phyloP scores from a whole-genome alignment of 768 basidiomycete species.

The Leccinum subgranulosum region DNA sequence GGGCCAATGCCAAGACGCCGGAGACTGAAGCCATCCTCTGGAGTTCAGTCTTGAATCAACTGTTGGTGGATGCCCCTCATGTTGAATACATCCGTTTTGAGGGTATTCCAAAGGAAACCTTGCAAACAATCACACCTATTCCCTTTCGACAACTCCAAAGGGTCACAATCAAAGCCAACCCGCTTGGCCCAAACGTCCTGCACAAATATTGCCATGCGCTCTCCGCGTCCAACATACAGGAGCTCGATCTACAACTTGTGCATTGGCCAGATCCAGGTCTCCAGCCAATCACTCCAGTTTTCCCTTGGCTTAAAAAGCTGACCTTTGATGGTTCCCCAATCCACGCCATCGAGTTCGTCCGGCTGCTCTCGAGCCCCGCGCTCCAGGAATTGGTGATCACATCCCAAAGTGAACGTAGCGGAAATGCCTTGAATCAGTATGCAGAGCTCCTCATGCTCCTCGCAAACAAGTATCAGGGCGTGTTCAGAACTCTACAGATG shows the following conservation, averaged over 20 bases:
- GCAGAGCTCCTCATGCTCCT: slow-evolving; percentile 17
- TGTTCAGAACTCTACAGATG: slow-evolving; percentile 18
- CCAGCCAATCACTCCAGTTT: slow-evolving; percentile 17
- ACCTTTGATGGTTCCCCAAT: slow-evolving; percentile 19
- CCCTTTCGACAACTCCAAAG: slow-evolving; percentile 19
- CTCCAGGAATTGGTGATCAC: slow-evolving; percentile 16
- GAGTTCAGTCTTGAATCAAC: slow-evolving; percentile 18
- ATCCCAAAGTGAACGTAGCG: slow-evolving; percentile 15
- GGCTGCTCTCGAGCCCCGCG: slow-evolving; percentile 15
- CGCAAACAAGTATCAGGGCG: slow-evolving; percentile 20
- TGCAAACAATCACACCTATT: slow-evolving; percentile 13
- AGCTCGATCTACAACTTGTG: slow-evolving; percentile 24
- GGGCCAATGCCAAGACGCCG: slow-evolving; percentile 14
- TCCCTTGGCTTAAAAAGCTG: slow-evolving; percentile 20
- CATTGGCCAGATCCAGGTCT: slow-evolving; percentile 22
- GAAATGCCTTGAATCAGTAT: slow-evolving; percentile 10
- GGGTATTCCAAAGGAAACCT: slow-evolving; percentile 22
- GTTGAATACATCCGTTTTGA: slow-evolving; percentile 24
- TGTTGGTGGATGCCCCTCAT: slow-evolving; percentile 18
- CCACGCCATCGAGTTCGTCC: slow-evolving; percentile 22
- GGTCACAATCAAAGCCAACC: slow-evolving; percentile 21
- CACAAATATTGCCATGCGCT: slow-evolving; percentile 24
- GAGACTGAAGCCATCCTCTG: slow-evolving; percentile 17
- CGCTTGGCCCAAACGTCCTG: slow-evolving; percentile 20
- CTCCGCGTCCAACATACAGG: slow-evolving; percentile 16